Base-by-base conservation (phyloP, 768 basidiomycete species). In the Phanerodontia chrysosporium region DNA sequence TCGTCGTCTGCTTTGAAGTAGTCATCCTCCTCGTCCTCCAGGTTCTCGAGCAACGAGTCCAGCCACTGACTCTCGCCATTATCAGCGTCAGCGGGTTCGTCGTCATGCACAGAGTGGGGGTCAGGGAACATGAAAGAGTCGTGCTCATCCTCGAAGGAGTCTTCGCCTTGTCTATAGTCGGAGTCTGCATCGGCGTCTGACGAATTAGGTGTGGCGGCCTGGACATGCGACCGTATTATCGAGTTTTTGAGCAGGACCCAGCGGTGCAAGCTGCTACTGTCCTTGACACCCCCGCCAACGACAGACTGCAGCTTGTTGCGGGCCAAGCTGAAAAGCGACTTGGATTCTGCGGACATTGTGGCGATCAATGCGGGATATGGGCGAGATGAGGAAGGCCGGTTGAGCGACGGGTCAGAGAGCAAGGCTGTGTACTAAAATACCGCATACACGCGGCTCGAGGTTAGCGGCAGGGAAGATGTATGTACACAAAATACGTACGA, bases 161-260 rank as follows among this genome's bases (percentile, higher is more conserved):
- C 75, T 45, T 80, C 80, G 58, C 75, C 73, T 64, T 63, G 65
- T 64, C 69, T 72, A 71, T 75, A 75, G 62, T 69, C 67, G 69
- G 70, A 65, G 61, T 67, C 67, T 58, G 71, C 67, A 72, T 70
- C 71, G 64, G 64, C 58, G 54, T 65, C 64, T 49, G 62, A 57
- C 22, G 56, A 45, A 36, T 58, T 48, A 58, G 51, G 55, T 60
- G 56, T 57, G 62, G 57, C 75, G 66, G 55, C 77, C 49, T 74
- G 61, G 63, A 78, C 74, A 53, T 81, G 78, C 61, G 84, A 79
- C 65, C 78, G 79, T 64, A 83, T 73, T 62, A 91, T 80, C 22
- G 88, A 90, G 72, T 92, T 93, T 86, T 92, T 92, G 69, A 92
- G 80, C 58, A 93, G 79, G 54, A 93, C 90, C 89, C 88, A 91